Evolutionary conservation across 805 yeast genomes (phyloP).

Genomic region (Lachancea sp.): DNA sequence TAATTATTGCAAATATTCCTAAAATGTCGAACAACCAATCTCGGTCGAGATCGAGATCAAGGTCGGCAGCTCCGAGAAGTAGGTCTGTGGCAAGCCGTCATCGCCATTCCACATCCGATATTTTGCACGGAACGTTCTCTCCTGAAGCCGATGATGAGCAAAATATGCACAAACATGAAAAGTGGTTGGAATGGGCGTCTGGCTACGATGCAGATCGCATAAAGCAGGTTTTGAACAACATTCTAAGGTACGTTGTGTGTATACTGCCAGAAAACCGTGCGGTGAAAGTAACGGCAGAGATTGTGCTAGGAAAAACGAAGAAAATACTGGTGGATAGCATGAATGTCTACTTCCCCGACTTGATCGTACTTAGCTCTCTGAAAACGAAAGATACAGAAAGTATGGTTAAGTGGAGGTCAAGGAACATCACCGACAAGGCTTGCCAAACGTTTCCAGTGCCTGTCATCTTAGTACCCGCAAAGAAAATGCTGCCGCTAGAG

Average conservation of each 20-base stretch:
- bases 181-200: constrained; percentile 25
- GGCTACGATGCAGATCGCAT: constrained; percentile 27
- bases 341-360: constrained; percentile 31
- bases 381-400: constrained; percentile 22
- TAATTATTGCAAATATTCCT: constrained; percentile 45
- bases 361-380: constrained; percentile 24
- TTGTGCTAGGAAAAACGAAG: constrained; percentile 26
- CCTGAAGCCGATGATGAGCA: constrained; percentile 9
- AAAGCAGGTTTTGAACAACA: constrained; percentile 19
- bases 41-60: constrained; percentile 13
- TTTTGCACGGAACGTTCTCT: constrained; percentile 12
- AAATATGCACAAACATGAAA: constrained; percentile 11
- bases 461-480: constrained; percentile 26
- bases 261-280: constrained; percentile 18
- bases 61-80: constrained; percentile 8
- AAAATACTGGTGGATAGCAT: constrained; percentile 25
- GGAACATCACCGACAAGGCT: constrained; percentile 22
- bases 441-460: constrained; percentile 28
- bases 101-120: not conserved
- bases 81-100: constrained; percentile 1
- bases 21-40: constrained; percentile 11
- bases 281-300: constrained; percentile 31
- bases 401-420: constrained; percentile 25
- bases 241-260: constrained; percentile 20
- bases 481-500: constrained; percentile 27